Base-by-base conservation (phyloP, 768 basidiomycete species). In the Dacryopinax primogenitus region DNA sequence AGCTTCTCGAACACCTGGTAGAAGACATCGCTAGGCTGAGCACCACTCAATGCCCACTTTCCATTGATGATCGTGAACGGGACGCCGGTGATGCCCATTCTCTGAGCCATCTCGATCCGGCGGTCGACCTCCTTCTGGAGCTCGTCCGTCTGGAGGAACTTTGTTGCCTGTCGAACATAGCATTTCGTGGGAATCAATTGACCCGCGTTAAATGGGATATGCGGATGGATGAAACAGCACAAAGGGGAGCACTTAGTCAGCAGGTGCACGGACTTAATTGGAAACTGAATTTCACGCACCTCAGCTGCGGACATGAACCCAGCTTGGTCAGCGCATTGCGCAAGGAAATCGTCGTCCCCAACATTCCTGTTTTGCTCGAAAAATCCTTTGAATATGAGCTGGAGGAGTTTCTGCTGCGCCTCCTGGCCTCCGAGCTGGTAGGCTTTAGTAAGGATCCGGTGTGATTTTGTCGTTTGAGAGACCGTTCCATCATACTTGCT, bases 51-150 rank as follows among this genome's bases (percentile, higher is more conserved):
- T 3, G 84, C 87, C 85, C 86, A 91, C 71, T 85, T 86, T 13
- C 83, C 81, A 72, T 90, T 84, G 69, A 91, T 86, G 70, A 91
- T 82, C 30, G 84, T 86, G 77, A 89, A 83, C 7, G 90, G 90
- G 1, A 92, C 87, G 37, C 89, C 88, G 3, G 82, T 84, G 62
- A 92, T 82, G 18, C 88, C 88, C 65, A 84, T 81, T 41, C 77
- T 75, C 64, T 84, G 81, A 39, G 86, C 86, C 61, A 83, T 80
- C 9, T 79, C 77, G 69, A 84, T 84, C 75, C 85, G 83, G 11
- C 77, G 75, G 67, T 84, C 76, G 0, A 91, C 84, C 68, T 88
- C 86, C 63, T 80, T 77, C 69, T 81, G 78, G 65, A 85, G 77
- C 69, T 87, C 86, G 70, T 86, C 79, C 1, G 86, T 83, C 39